Base-by-base conservation (phyloP, 2,329 filamentous ascomycete genomes). In the Pestalotiopsis sp. region DNA sequence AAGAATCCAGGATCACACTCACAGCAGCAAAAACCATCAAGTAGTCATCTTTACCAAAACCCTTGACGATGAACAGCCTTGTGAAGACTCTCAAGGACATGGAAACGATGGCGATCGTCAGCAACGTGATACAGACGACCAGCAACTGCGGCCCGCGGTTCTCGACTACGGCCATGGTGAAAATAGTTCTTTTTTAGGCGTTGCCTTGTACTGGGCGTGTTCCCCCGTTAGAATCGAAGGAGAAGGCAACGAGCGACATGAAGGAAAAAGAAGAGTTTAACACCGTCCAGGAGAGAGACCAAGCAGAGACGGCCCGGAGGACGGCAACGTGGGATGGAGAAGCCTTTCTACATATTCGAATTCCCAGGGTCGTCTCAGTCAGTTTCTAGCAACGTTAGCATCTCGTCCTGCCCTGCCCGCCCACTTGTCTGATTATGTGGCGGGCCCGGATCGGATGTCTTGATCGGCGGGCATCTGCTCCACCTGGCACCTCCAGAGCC, bases 11-110 rank as follows among this genome's bases (percentile, higher is more conserved):
- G 7, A 25, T 17, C 31, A 13, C 52, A 39, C 68, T 23, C 52
- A 69, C 68, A 39, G 52, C 38, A 25, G 68, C 68, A 45, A 61
- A 64, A 20, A 65, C 65, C 68, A 69, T 69, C 7, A 67, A 38
- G 25, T 38, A 67, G 14, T 69, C 68, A 65, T 69, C 68, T 31
- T 36, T 13, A 25, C 68, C 68, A 23, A 69, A 65, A 11, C 45
- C 65, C 49, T 65, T 67, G 31, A 69, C 55, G 7, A 69, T 64
- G n/a, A 64, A 60, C 17, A 67, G 3, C 27, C 68, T 63, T 5
- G 68, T 69, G 45, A 64, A 64, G 23, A 36, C 14, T 23, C 68
- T 38, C 25, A 69, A 57, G 12, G 27, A n/a, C 2, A 55, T 67
- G 23, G 68, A 41, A 31, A 59, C 52, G 20, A 69, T 52, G 52